Evolutionary conservation across 768 basidiomycete genomes (phyloP).

Genomic region (Boletales sp.): DNA sequence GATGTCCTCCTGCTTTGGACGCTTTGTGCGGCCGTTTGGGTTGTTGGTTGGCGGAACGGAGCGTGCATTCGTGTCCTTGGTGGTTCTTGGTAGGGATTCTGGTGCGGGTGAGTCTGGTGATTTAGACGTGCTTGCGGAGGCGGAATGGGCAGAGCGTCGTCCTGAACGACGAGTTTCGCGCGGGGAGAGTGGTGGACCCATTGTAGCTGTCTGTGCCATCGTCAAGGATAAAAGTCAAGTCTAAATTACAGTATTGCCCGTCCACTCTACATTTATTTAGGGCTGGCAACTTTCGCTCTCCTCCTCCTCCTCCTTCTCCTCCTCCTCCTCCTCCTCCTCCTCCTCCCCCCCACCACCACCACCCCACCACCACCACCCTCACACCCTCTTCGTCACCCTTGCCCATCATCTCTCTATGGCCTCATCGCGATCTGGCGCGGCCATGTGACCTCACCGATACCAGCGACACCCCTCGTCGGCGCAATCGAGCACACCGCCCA

Average conservation of each 20-base stretch:
- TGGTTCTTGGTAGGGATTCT: slow-evolving; percentile 40
- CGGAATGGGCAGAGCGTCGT: slow-evolving; percentile 64
- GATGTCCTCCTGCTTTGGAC: slow-evolving; percentile 68
- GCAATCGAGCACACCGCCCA: slow-evolving; percentile 1
- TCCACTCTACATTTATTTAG: slow-evolving; percentile 31
- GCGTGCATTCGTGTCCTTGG: slow-evolving; percentile 37
- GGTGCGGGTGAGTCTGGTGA: slow-evolving; percentile 68
- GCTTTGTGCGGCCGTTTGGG: slow-evolving; percentile 48
- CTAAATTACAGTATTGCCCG: neutral
- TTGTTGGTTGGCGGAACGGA: slow-evolving; percentile 37
- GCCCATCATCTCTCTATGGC: neutral
- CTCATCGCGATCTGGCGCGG: slow-evolving; percentile 18
- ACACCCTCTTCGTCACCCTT: neutral
- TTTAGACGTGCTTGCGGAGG: slow-evolving; percentile 65
- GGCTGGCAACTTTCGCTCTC: slow-evolving; percentile 29
- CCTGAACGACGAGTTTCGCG: slow-evolving; percentile 77
- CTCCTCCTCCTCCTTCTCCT: neutral
- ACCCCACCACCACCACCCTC: neutral
- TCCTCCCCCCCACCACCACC: neutral
- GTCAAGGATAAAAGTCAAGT: slow-evolving; percentile 9
- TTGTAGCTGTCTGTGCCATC: slow-evolving; percentile 65
- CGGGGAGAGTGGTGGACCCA: slow-evolving; percentile 77
- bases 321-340: slow-evolving; percentile 1
- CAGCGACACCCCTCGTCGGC: neutral
- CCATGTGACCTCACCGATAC: neutral